Evolutionary conservation across 23 red algal genomes (phyloP), one percentile per base, ranked within the genome.

Genomic region (Chondrus crispus): DNA sequence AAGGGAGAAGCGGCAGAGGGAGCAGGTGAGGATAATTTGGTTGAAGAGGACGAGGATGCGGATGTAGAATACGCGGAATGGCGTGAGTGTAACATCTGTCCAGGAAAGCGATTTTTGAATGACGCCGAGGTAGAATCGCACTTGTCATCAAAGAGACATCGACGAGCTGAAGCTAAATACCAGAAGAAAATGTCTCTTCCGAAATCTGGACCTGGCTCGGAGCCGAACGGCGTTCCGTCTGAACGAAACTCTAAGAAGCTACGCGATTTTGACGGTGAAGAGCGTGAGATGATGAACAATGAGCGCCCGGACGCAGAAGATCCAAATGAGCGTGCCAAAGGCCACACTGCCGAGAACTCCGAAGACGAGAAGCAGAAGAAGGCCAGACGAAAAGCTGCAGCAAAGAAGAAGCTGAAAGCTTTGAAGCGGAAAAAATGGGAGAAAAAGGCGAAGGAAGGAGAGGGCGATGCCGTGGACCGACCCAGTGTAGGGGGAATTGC

Each of bases 351-450:
- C 10, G 1, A 66, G 35, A 19, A n/a, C 26, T 5, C 58, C 26
- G 60, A 66, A 19, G 60, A 66, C 60, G 35, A 13, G 12, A 68
- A 24, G 20, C 28, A 8, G 11, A 45, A 11, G 46, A 38, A 8
- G 38, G 51, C 39, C 28, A 68, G 63, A 52, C 72, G 68, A 74
- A 92, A 92, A 45, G 58, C 39, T n/a, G 51, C 40, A 33, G 77
- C 62, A 29, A 92, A 92, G 44, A 55, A 77, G n/a, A 92, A 82
- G 68, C 44, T 92, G 51, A 82, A 55, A 33, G 9, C 66, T 19
- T 13, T 84, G 57, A 92, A 92, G 63, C 33, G 62, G 68, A 46
- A 62, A 36, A 92, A 92, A 76, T 92, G 89, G 89, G 77, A 83
- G 60, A 79, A 81, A 54, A 10, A 28, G 26, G 37, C 26, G 20